phyloP scores from a whole-genome alignment of 805 yeast species.

The Limtongia smithiae region DNA sequence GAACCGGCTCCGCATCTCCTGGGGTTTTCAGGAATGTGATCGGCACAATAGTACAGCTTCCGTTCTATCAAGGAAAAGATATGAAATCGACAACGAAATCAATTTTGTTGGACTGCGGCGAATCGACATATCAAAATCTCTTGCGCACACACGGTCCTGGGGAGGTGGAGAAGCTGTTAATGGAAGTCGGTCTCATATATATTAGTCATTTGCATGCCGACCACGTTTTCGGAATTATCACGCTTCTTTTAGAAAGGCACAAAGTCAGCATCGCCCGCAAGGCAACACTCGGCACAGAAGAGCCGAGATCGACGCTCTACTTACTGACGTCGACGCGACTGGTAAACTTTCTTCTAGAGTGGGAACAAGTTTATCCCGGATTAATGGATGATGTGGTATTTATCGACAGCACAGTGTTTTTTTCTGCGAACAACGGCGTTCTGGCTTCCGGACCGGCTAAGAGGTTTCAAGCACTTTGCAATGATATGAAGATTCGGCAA shows the following conservation, averaged over 20 bases:
- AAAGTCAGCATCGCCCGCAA: too few species aligned
- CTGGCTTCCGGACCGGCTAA: not conserved
- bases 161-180: slow-evolving; percentile 45
- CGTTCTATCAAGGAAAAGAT: slow-evolving; percentile 35
- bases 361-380: slow-evolving; percentile 48
- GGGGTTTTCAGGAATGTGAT: slow-evolving; percentile 80
- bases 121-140: slow-evolving; percentile 76
- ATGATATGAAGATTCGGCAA: slow-evolving; percentile 34
- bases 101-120: slow-evolving; percentile 88
- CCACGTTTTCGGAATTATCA: slow-evolving; percentile 82
- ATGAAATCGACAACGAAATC: slow-evolving; percentile 29
- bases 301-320: too few species aligned
- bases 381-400: slow-evolving; percentile 8
- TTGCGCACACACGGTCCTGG: slow-evolving; percentile 55
- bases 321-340: slow-evolving; percentile 76
- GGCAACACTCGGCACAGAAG: too few species aligned
- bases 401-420: not conserved
- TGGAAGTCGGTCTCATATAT: slow-evolving; percentile 62
- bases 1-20: slow-evolving; percentile 93
- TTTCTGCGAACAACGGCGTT: not conserved
- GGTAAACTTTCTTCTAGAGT: slow-evolving; percentile 61
- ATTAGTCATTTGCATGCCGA: slow-evolving; percentile 95
- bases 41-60: slow-evolving; percentile 72
- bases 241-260: slow-evolving; percentile 66
- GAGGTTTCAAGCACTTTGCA: slow-evolving; percentile 30